Percentiles rank a stretch among this genome's conserved stretches.
Evolutionary conservation across 139 green algal genomes (phyloP).

Genomic region (Coccomyxa sp.): DNA sequence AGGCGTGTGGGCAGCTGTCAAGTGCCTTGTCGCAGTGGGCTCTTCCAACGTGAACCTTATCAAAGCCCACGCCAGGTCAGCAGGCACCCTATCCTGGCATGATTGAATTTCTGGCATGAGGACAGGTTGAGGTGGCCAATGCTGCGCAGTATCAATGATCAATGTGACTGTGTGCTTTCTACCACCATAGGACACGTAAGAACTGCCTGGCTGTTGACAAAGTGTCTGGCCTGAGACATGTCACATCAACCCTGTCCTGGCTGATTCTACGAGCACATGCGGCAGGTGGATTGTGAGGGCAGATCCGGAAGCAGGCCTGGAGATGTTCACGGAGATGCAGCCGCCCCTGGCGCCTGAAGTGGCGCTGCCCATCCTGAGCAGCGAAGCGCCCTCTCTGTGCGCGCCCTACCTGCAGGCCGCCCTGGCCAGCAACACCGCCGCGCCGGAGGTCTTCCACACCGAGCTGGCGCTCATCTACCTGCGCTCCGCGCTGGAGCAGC

Average conservation of each 20-base stretch:
- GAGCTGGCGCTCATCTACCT: conserved; percentile 80
- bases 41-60: conserved; percentile 29
- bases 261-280: too few relatives aligned
- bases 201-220: too few relatives aligned
- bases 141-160: too few relatives aligned
- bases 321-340: conserved; percentile 63
- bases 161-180: too few relatives aligned
- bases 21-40: conserved; percentile 52
- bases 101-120: too few relatives aligned
- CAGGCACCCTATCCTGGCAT: background rate
- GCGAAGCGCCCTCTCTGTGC: conserved; percentile 24
- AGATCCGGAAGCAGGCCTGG: conserved; percentile 77
- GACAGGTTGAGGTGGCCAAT: too few relatives aligned
- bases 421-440: conserved; percentile 46
- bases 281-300: conserved; percentile 68
- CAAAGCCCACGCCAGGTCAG: conserved; percentile 39
- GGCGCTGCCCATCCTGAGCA: conserved; percentile 59
- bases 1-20: conserved; percentile 81
- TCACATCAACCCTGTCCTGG: too few relatives aligned
- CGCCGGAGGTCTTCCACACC: conserved; percentile 46
- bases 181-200: too few relatives aligned
- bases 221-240: too few relatives aligned
- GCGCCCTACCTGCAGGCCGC: conserved; percentile 70
- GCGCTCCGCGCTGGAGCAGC: conserved; percentile 33
- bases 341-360: conserved; percentile 50